Base-by-base conservation (phyloP, 2,329 filamentous ascomycete species). In the Penicillium brevicompactum region DNA sequence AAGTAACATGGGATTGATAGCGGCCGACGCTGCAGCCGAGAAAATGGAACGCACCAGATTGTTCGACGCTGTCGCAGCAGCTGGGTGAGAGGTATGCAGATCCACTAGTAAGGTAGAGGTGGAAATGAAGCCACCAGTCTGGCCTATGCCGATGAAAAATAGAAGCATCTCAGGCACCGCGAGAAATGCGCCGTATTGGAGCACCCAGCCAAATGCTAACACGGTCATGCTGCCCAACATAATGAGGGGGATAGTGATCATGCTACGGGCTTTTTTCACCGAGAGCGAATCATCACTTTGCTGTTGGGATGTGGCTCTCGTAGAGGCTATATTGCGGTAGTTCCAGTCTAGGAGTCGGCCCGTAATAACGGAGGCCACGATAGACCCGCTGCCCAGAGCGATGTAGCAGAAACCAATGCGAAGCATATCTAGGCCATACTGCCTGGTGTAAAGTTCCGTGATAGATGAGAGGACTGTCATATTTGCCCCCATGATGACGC, bases 281-380 rank as follows among this genome's bases (percentile, higher is more conserved):
- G 82, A 78, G 54, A 84, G 84, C 27, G 77, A 63, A 5, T 67
- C 67, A n/a, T 86, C 71, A 54, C 85, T 78, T 51, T 81, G 76
- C 24, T 81, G 64, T 13, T 84, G 83, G 10, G 5, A 5, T 10
- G 5, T 31, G 5, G 5, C 5, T 5, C 5, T 31, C 5, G 10
- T 31, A 10, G 5, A 5, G 5, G 30, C 30, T 10, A 5, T 10
- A 48, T 67, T 67, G 84, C 82, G 59, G 70, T 90, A 95, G 70
- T 92, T 92, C 79, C 84, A 86, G 70, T 91, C 88, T 34, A 90
- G 80, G 1, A 85, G 24, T n/a, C 43, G 41, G 21, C 63, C 49
- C 21, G 63, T 53, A 9, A 56, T 53, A 65, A 65, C 66, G 3
- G 61, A 58, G 16, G 75, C 68, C 52, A 42, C 74, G 67, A 67